These are phyloP conservation scores for Nicotiana tomentosiformis DNA, from an alignment of 257 asterid genomes.

Conservation along the genomic window DNA sequence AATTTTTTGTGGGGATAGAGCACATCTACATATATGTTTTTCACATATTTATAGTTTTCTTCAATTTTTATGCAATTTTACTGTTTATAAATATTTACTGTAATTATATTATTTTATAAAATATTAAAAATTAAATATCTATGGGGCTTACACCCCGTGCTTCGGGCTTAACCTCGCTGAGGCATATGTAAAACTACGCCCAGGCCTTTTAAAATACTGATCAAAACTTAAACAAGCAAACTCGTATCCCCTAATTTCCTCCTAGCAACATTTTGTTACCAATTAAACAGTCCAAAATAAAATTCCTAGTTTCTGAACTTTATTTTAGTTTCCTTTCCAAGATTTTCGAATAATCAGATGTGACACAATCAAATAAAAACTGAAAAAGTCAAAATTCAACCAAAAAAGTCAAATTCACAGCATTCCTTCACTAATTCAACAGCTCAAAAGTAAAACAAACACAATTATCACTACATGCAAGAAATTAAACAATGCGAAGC, in stretches of 20 bases:
- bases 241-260: not conserved
- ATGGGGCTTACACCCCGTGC: too few species aligned
- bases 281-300: not conserved
- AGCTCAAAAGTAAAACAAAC: not conserved
- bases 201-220: too few species aligned
- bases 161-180: too few species aligned
- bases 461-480: not conserved
- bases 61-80: too few species aligned
- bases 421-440: not conserved
- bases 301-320: not conserved
- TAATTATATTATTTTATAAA: too few species aligned
- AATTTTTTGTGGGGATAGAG: too few species aligned
- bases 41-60: too few species aligned
- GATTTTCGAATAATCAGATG: not conserved
- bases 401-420: not conserved
- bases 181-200: too few species aligned
- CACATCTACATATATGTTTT: too few species aligned
- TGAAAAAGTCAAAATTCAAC: not conserved
- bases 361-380: not conserved
- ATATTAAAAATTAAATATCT: too few species aligned
- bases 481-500: not conserved
- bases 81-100: too few species aligned
- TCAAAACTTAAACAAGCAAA: not conserved
- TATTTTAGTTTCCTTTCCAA: not conserved
- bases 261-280: not conserved